phyloP scores from a whole-genome alignment of 768 basidiomycete genomes.

The Phanerodontia chrysosporium region DNA sequence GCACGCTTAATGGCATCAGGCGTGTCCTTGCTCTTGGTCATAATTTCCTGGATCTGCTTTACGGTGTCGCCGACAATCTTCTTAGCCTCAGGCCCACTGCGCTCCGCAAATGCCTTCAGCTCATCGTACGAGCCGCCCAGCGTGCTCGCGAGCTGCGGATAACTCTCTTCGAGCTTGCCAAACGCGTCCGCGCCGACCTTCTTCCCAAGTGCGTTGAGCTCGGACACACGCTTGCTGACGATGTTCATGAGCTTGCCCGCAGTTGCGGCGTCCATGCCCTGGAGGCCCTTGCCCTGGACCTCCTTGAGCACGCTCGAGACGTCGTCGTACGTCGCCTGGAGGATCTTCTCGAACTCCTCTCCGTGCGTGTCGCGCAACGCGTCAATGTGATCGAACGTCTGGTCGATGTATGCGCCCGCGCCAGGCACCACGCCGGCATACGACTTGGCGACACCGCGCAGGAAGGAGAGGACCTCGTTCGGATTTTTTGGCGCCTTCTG shows the following conservation, averaged over 20 bases:
- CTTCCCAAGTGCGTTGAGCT: conserved; percentile 27
- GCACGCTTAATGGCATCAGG: conserved; percentile 22
- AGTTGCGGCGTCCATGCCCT: conserved; percentile 22
- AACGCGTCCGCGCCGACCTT: conserved; percentile 27
- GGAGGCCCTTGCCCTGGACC: conserved; percentile 13
- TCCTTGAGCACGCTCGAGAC: conserved; percentile 24
- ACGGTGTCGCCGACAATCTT: conserved; percentile 26
- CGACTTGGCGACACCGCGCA: conserved; percentile 37
- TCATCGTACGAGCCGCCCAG: conserved; percentile 28
- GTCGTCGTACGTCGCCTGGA: conserved; percentile 33
- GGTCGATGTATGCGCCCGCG: conserved; percentile 34
- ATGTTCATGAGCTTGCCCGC: conserved; percentile 26
- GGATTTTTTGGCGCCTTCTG: conserved; percentile 26
- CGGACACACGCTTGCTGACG: conserved; percentile 19
- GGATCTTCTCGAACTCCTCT: conserved; percentile 36
- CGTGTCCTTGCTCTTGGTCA: conserved; percentile 23
- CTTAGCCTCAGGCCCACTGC: conserved; percentile 28
- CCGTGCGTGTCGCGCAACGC: conserved; percentile 33
- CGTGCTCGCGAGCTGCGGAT: conserved; percentile 27
- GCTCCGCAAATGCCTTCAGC: conserved; percentile 23
- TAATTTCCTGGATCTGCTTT: conserved; percentile 22
- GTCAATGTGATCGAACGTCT: conserved; percentile 39
- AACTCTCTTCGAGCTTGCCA: conserved; percentile 21
- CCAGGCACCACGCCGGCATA: conserved; percentile 38
- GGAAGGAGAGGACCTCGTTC: conserved; percentile 30